Conservation (phyloP, 2,329 filamentous ascomycete species). For the Colletotrichum navitas region DNA sequence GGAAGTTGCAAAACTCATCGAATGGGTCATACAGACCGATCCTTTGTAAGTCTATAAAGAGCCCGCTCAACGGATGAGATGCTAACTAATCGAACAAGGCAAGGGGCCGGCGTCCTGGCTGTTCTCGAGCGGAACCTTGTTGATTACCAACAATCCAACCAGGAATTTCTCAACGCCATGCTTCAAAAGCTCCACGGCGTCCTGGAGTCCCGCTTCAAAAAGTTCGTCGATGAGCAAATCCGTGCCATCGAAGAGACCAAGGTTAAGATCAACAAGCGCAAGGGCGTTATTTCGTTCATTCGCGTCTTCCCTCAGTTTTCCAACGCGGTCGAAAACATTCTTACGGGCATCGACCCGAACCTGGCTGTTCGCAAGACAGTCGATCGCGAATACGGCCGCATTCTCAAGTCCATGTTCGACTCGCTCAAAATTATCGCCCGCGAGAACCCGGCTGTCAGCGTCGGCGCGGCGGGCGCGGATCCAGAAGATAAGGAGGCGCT, state of each 20-base stretch:
- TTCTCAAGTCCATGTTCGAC: constrained; percentile 97
- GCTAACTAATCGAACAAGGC: constrained; percentile 61
- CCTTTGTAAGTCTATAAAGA: constrained; percentile 73
- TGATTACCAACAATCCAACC: constrained; percentile 88
- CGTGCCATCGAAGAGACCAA: constrained; percentile 97
- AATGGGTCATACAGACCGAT: constrained; percentile 86
- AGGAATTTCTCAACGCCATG: constrained; percentile 87
- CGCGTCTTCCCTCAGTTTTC: constrained; percentile 91
- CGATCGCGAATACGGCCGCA: constrained; percentile 87
- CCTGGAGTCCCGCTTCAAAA: constrained; percentile 81
- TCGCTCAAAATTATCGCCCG: constrained; percentile 93
- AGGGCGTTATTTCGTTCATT: constrained; percentile 96
- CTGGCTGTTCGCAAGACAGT: constrained; percentile 80
- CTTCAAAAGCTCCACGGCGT: constrained; percentile 84
- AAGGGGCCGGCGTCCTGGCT: constrained; percentile 89
- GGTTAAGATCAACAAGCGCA: constrained; percentile 98
- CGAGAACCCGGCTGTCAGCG: constrained; percentile 69
- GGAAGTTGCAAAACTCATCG: constrained; percentile 83
- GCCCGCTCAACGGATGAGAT: background rate
- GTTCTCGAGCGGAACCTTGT: constrained; percentile 83
- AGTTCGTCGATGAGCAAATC: constrained; percentile 95
- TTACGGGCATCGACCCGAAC: constrained; percentile 68
- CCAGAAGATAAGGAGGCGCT: constrained; percentile 95
- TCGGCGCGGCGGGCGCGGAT: constrained; percentile 60
- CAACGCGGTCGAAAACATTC: constrained; percentile 86